These are phyloP conservation scores for Candolleomyces aberdarensis DNA, from an alignment of 768 basidiomycete genomes.

Conservation along the genomic window DNA sequence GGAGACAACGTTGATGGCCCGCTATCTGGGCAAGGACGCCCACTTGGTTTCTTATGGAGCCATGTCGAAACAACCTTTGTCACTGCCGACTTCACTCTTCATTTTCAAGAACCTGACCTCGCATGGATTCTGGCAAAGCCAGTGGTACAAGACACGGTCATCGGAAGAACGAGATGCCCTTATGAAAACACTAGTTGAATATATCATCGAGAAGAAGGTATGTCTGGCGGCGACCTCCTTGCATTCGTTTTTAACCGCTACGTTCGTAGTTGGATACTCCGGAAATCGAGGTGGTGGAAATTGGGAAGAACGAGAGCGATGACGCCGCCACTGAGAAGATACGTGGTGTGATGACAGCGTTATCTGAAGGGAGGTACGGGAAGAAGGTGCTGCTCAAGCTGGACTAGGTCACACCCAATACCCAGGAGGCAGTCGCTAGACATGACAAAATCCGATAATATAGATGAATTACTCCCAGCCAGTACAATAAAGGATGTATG, in stretches of 20 bases:
- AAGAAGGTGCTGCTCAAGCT: slow-evolving; percentile 43
- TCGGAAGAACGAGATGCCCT: slow-evolving; percentile 47
- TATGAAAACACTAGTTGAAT: slow-evolving; percentile 46
- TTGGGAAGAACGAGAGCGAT: slow-evolving; percentile 37
- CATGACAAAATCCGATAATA: not conserved
- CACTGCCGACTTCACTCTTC: slow-evolving; percentile 72
- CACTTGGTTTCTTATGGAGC: slow-evolving; percentile 87
- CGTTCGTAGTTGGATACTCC: slow-evolving; percentile 58
- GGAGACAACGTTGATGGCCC: slow-evolving; percentile 65
- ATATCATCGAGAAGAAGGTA: slow-evolving; percentile 57
- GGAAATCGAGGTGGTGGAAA: slow-evolving; percentile 62
- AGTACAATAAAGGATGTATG: not conserved
- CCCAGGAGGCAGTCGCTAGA: too few species aligned
- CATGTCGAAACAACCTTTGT: slow-evolving; percentile 82
- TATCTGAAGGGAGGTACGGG: slow-evolving; percentile 34
- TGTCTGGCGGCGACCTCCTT: not conserved
- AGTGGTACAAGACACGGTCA: slow-evolving; percentile 58
- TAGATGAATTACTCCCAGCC: not conserved
- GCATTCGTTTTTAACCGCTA: slow-evolving; percentile 4
- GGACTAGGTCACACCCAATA: too few species aligned
- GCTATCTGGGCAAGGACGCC: slow-evolving; percentile 61
- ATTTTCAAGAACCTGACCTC: slow-evolving; percentile 82
- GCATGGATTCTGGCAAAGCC: slow-evolving; percentile 77
- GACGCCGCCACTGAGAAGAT: slow-evolving; percentile 42
- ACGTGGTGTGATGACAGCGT: slow-evolving; percentile 42